Evolutionary conservation across 169 alveolate genomes (phyloP).

Genomic region (Plasmodium yoelii): DNA sequence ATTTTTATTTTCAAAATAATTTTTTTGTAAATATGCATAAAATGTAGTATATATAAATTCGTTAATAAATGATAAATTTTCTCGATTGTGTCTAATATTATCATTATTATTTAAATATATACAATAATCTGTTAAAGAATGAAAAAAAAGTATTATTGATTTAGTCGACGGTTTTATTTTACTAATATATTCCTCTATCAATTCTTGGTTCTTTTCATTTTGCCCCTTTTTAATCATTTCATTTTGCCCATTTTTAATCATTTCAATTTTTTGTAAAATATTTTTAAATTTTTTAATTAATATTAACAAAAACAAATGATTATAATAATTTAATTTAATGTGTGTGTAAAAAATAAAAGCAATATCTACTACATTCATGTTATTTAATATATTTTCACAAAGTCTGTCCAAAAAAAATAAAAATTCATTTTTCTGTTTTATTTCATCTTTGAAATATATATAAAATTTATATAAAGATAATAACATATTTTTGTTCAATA

Average conservation of each 20-base stretch:
- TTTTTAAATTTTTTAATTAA: constrained; percentile 16
- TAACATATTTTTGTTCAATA: constrained; percentile 14
- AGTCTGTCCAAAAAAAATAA: constrained; percentile 65
- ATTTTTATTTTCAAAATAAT: neutral
- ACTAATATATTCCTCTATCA: neutral
- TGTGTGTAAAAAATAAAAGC: constrained; percentile 56
- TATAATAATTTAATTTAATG: constrained; percentile 42
- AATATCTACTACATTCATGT: constrained; percentile 40
- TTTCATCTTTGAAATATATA: constrained; percentile 14
- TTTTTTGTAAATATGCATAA: neutral
- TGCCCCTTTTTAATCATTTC: neutral
- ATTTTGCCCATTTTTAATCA: neutral
- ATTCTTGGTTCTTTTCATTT: constrained; percentile 1
- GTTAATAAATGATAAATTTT: constrained; percentile 11
- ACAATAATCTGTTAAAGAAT: constrained; percentile 38
- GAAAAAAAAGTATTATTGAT: constrained; percentile 47
- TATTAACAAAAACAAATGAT: constrained; percentile 53
- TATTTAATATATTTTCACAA: constrained; percentile 22
- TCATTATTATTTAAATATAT: constrained; percentile 10
- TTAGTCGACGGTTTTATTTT: constrained; percentile 26
- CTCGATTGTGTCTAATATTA: constrained; percentile 11
- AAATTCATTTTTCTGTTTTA: constrained; percentile 28
- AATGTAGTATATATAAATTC: constrained; percentile 18
- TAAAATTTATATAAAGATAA: constrained; percentile 28
- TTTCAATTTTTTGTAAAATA: neutral